Conservation (phyloP, 768 basidiomycete species). For the Boletus barrowsii region DNA sequence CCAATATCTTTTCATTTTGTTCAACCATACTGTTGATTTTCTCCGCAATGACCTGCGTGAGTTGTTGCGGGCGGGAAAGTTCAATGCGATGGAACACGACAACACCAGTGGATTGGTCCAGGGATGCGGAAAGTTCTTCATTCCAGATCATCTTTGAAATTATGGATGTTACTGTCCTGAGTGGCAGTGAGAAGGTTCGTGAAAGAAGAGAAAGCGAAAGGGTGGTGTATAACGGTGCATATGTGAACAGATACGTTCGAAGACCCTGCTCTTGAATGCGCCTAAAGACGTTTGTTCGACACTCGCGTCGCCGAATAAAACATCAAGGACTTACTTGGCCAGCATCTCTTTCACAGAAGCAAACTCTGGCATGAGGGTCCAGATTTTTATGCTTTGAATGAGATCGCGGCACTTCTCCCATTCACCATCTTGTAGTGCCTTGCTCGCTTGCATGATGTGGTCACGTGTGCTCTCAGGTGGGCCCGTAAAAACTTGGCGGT, state of each 20-base stretch:
- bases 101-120: conserved; percentile 88
- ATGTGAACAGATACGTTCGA: conserved; percentile 97
- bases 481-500: conserved; percentile 95
- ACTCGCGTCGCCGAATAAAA: background rate
- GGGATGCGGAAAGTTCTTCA: conserved; percentile 88
- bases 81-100: conserved; percentile 94
- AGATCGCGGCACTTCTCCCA: conserved; percentile 96
- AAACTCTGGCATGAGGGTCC: conserved; percentile 93
- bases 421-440: conserved; percentile 92
- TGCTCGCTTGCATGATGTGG: conserved; percentile 99
- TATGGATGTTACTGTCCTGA: conserved; percentile 72
- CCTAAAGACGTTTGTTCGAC: conserved; percentile 39
- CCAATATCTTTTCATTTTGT: conserved; percentile 87
- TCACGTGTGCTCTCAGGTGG: conserved; percentile 98
- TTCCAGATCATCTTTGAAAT: conserved; percentile 99
- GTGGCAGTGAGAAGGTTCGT: conserved; percentile 80
- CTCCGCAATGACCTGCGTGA: conserved; percentile 87
- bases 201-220: conserved; percentile 87
- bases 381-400: conserved; percentile 95
- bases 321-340: conserved; percentile 59
- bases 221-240: conserved; percentile 85
- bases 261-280: conserved; percentile 98
- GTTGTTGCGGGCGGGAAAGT: conserved; percentile 80
- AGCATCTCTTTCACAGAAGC: conserved; percentile 91
- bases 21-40: conserved; percentile 84